Evolutionary conservation across 768 basidiomycete species (phyloP).

Genomic region (Calocybe indica): DNA sequence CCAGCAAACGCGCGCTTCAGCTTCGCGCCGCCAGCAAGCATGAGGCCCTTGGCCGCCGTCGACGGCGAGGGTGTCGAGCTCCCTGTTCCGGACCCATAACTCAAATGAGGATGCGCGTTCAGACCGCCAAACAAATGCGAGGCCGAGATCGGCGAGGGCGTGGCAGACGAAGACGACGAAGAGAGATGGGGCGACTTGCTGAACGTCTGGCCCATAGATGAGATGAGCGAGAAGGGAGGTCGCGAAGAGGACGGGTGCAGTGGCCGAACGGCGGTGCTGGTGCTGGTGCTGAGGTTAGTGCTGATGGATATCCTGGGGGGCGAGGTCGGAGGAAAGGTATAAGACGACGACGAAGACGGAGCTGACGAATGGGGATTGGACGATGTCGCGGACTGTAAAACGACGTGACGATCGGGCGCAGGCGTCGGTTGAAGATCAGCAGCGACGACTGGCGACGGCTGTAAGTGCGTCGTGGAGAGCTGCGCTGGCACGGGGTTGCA

Average conservation of each 20-base stretch:
- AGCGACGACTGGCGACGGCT: too few species aligned
- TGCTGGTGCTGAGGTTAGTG: slow-evolving; percentile 10
- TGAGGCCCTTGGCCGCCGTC: slow-evolving; percentile 24
- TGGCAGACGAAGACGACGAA: slow-evolving; percentile 9
- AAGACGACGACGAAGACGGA: too few species aligned
- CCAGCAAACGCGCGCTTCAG: slow-evolving; percentile 55
- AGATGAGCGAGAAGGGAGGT: slow-evolving; percentile 12
- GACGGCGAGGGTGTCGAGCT: slow-evolving; percentile 7
- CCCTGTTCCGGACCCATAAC: too few species aligned
- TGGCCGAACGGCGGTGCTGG: slow-evolving; percentile 12
- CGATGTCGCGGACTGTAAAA: too few species aligned
- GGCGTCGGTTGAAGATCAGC: too few species aligned
- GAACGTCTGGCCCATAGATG: slow-evolving; percentile 33
- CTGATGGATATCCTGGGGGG: background rate
- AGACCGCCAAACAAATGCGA: too few species aligned
- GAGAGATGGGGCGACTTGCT: slow-evolving; percentile 19
- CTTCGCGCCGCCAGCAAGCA: slow-evolving; percentile 39
- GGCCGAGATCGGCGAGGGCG: slow-evolving; percentile 7
- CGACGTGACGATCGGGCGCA: too few species aligned
- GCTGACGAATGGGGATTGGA: too few species aligned
- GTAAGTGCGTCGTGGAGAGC: too few species aligned
- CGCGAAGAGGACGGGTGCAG: slow-evolving; percentile 10
- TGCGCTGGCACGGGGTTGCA: too few species aligned
- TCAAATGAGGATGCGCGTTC: too few species aligned
- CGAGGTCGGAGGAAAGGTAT: slow-evolving; percentile 18